Evolutionary conservation across 345 rosid species (phyloP).

Genomic region (Theobroma cacao): DNA sequence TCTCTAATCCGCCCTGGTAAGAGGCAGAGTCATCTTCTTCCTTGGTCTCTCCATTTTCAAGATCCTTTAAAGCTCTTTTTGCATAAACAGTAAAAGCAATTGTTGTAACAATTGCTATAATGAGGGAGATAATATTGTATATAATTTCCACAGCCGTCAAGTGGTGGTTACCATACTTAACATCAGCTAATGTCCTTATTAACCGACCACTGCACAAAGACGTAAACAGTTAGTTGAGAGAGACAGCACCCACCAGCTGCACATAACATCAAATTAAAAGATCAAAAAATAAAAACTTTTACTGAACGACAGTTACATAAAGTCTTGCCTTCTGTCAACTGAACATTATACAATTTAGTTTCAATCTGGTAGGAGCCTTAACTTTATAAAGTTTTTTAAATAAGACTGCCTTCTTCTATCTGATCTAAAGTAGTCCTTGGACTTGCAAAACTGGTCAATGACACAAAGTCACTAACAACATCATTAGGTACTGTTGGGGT

Average conservation of each 20-base stretch:
- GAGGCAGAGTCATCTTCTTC: slow-evolving; percentile 28
- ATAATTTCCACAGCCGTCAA: slow-evolving; percentile 63
- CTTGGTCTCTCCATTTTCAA: slow-evolving; percentile 38
- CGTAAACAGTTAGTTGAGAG: background rate
- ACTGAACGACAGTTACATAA: background rate
- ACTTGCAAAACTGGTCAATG: background rate
- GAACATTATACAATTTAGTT: background rate
- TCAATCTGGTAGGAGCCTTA: background rate
- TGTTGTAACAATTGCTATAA: slow-evolving; percentile 57
- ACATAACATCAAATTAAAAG: background rate
- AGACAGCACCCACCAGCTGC: background rate
- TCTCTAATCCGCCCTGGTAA: slow-evolving; percentile 29
- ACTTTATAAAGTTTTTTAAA: background rate
- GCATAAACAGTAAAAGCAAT: slow-evolving; percentile 71
- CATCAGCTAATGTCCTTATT: slow-evolving; percentile 69
- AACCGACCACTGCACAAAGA: slow-evolving; percentile 65
- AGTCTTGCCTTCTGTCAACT: background rate
- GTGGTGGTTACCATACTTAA: slow-evolving; percentile 57
- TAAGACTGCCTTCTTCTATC: background rate
- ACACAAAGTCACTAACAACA: background rate
- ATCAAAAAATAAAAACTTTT: background rate
- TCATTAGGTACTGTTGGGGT: background rate
- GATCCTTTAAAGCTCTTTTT: slow-evolving; percentile 49
- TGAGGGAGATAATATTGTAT: slow-evolving; percentile 61
- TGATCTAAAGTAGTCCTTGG: background rate